phyloP scores from a whole-genome alignment of 2,329 filamentous ascomycete species.

The Arthroderma uncinatum region DNA sequence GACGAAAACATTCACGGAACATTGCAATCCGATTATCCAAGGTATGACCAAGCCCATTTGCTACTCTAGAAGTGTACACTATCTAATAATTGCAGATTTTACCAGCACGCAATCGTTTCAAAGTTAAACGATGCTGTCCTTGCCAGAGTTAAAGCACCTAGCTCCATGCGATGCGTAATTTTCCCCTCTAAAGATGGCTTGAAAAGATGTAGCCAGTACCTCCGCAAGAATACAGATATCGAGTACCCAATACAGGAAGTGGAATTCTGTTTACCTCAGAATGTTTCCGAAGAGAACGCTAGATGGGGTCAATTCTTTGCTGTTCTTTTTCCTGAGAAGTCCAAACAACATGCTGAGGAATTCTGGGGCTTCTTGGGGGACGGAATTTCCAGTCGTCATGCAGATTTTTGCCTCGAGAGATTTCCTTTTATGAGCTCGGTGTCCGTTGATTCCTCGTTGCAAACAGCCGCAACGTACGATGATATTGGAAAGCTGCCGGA shows the following conservation, averaged over 20 bases:
- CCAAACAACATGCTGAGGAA: not conserved
- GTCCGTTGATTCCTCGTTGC: not conserved
- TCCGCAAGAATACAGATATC: not conserved
- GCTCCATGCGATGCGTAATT: not conserved
- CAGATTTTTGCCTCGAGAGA: conserved; percentile 3
- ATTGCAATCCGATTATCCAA: conserved; percentile 4
- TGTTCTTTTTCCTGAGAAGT: not conserved
- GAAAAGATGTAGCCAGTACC: not conserved
- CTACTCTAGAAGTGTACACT: not conserved
- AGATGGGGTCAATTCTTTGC: not conserved
- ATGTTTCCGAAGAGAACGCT: not conserved
- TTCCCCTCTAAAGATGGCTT: not conserved
- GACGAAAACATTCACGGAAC: not conserved
- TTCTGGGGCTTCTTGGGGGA: not conserved
- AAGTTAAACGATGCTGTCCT: conserved; percentile 1
- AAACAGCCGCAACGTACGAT: not conserved
- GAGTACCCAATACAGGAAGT: not conserved
- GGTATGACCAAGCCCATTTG: not conserved
- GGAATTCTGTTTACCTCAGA: not conserved
- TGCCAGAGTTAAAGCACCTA: not conserved
- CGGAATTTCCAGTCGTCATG: conserved; percentile 8
- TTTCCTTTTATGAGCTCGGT: conserved; percentile 2
- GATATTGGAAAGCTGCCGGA: not conserved
- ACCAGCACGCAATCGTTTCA: not conserved
- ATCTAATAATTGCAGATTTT: not conserved